phyloP scores from a whole-genome alignment of 495 filamentous ascomycete genomes.

The Podospora conica region DNA sequence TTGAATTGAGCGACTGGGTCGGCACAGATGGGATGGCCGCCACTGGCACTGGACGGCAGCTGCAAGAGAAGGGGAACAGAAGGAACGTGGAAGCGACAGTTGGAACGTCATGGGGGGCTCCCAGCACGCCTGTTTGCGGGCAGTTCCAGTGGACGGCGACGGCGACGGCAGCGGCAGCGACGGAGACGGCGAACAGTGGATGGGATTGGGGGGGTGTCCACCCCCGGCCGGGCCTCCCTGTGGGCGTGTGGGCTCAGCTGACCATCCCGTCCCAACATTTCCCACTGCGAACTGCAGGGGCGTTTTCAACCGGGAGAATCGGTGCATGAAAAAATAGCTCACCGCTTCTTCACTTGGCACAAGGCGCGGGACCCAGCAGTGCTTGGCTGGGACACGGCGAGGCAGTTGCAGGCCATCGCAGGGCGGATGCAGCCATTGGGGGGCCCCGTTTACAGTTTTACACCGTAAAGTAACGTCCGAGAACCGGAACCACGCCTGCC shows the following conservation, averaged over 20 bases:
- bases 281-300: constrained; percentile 17
- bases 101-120: constrained; percentile 16
- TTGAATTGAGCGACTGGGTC: neutral
- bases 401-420: neutral
- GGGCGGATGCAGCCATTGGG: constrained; percentile 1
- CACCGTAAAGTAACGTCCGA: constrained; percentile 7
- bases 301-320: constrained; percentile 25
- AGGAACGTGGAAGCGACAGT: constrained; percentile 14
- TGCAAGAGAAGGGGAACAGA: constrained; percentile 7
- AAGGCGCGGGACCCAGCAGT: constrained; percentile 16
- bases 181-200: neutral
- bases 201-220: neutral
- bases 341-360: constrained; percentile 25
- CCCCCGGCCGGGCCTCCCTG: neutral
- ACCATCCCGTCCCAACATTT: constrained; percentile 25
- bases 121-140: neutral
- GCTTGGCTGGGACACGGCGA: constrained; percentile 7
- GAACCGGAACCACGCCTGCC: constrained; percentile 4
- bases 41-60: neutral
- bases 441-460: neutral
- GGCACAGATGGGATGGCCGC: neutral
- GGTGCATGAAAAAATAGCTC: constrained; percentile 24
- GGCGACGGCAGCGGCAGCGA: neutral
- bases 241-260: too few species aligned
- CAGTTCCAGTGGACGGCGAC: neutral